Evolutionary conservation across 2,329 filamentous ascomycete genomes (phyloP).

Genomic region (Drechmeria coniospora): DNA sequence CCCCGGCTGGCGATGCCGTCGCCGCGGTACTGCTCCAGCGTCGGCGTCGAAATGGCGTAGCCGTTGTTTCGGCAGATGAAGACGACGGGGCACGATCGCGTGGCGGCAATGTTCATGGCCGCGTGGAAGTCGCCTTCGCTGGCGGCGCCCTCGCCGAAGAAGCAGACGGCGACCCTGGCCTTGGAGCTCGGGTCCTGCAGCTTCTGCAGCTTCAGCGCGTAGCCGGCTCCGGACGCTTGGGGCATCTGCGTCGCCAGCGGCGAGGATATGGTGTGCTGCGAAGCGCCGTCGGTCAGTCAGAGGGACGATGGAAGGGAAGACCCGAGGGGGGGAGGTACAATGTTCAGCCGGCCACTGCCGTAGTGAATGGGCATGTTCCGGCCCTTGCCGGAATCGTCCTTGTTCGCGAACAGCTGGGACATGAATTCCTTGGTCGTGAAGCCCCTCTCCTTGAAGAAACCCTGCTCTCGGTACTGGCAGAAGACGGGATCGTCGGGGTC

Average conservation of each 20-base stretch:
- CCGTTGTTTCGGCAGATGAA: constrained; percentile 92
- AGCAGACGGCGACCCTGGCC: constrained; percentile 60
- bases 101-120: constrained; percentile 80
- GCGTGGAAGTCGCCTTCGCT: constrained; percentile 88
- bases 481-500: constrained; percentile 80
- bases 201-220: constrained; percentile 71
- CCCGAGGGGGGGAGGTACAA: constrained; percentile 35
- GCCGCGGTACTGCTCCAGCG: constrained; percentile 78
- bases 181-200: constrained; percentile 53
- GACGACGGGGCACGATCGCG: constrained; percentile 69
- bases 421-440: constrained; percentile 84
- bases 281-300: neutral
- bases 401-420: constrained; percentile 85
- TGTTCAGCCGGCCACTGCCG: constrained; percentile 67
- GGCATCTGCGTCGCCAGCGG: constrained; percentile 80
- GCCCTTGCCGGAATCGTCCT: constrained; percentile 61
- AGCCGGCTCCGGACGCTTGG: constrained; percentile 74
- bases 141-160: constrained; percentile 83
- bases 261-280: constrained; percentile 65
- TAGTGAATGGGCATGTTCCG: constrained; percentile 98
- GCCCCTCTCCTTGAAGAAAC: constrained; percentile 78
- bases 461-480: constrained; percentile 86
- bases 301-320: neutral
- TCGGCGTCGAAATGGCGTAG: constrained; percentile 80
- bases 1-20: constrained; percentile 82